These are phyloP conservation scores for Hansenula lynferdii DNA, from an alignment of 1,139 yeast genomes.

Conservation along the genomic window DNA sequence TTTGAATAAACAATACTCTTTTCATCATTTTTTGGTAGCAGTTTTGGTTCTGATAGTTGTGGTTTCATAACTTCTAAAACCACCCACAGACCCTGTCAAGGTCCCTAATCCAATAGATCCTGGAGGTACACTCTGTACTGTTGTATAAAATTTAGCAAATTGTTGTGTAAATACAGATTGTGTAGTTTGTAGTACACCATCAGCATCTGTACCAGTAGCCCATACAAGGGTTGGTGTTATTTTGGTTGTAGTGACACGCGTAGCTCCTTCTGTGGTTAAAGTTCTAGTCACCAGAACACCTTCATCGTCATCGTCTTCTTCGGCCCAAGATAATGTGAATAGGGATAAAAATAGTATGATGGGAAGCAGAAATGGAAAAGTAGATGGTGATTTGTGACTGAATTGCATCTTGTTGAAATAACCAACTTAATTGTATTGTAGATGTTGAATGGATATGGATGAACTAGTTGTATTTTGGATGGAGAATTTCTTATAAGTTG, in stretches of 20 bases:
- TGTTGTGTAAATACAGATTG: slow-evolving; percentile 43
- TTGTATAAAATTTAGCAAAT: slow-evolving; percentile 36
- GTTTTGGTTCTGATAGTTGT: slow-evolving; percentile 4
- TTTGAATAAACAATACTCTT: too few relatives aligned
- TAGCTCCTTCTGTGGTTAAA: not conserved
- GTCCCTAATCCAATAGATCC: slow-evolving; percentile 60
- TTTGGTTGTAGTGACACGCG: slow-evolving; percentile 12
- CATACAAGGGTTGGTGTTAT: slow-evolving; percentile 39
- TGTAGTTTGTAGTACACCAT: slow-evolving; percentile 37
- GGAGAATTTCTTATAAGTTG: too few relatives aligned
- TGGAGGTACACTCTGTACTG: slow-evolving; percentile 35
- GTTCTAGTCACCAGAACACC: too few relatives aligned
- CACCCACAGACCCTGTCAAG: slow-evolving; percentile 53
- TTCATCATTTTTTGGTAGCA: not conserved
- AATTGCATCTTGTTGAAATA: too few relatives aligned
- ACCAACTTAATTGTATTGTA: too few relatives aligned
- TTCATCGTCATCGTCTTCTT: too few relatives aligned
- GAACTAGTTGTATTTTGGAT: too few relatives aligned
- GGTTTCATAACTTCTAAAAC: slow-evolving; percentile 37
- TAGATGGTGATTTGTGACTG: too few relatives aligned
- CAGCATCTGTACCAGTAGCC: slow-evolving; percentile 45
- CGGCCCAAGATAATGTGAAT: too few relatives aligned
- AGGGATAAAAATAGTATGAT: too few relatives aligned
- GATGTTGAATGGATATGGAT: too few relatives aligned
- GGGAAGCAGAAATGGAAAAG: too few relatives aligned